These are phyloP conservation scores for Schizochytrium sp. DNA, from an alignment of 108 stramenopile genomes.

Conservation along the genomic window DNA sequence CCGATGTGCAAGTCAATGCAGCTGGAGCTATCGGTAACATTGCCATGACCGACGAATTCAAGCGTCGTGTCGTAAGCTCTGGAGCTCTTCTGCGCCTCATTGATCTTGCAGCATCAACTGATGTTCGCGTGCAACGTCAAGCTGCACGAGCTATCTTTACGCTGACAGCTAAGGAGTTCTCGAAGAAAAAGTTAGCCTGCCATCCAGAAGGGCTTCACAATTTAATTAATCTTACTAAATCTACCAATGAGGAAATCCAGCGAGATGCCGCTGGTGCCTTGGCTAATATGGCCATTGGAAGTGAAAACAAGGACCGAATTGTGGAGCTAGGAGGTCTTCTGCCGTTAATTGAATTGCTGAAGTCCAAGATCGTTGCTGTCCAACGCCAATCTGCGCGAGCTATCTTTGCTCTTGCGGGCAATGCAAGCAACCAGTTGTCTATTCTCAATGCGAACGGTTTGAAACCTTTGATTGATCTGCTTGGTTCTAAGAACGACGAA, in stretches of 20 bases:
- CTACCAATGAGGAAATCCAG: slow-evolving; percentile 38
- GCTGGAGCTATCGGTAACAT: slow-evolving; percentile 58
- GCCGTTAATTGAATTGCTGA: background rate
- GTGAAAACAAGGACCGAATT: slow-evolving; percentile 31
- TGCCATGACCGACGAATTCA: slow-evolving; percentile 52
- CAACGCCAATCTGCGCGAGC: slow-evolving; percentile 52
- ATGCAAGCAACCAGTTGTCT: slow-evolving; percentile 11
- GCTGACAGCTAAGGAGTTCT: slow-evolving; percentile 53
- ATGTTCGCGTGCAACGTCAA: slow-evolving; percentile 47
- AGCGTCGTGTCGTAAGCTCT: slow-evolving; percentile 19
- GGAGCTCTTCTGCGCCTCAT: slow-evolving; percentile 33
- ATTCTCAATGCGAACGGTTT: slow-evolving; percentile 25
- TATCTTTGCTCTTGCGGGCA: slow-evolving; percentile 39
- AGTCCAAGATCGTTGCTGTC: slow-evolving; percentile 32
- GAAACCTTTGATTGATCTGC: background rate
- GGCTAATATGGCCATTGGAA: slow-evolving; percentile 58
- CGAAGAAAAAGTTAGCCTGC: slow-evolving; percentile 42
- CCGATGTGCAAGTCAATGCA: slow-evolving; percentile 40
- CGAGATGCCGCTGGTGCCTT: slow-evolving; percentile 51
- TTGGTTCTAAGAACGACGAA: slow-evolving; percentile 50
- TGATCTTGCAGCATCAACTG: background rate
- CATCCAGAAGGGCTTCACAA: background rate
- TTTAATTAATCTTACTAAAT: slow-evolving; percentile 10
- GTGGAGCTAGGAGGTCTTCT: background rate
- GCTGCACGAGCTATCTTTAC: slow-evolving; percentile 58